Conservation (phyloP, 1,284 basidiomycete species). For the Cryptococcus sp. region DNA sequence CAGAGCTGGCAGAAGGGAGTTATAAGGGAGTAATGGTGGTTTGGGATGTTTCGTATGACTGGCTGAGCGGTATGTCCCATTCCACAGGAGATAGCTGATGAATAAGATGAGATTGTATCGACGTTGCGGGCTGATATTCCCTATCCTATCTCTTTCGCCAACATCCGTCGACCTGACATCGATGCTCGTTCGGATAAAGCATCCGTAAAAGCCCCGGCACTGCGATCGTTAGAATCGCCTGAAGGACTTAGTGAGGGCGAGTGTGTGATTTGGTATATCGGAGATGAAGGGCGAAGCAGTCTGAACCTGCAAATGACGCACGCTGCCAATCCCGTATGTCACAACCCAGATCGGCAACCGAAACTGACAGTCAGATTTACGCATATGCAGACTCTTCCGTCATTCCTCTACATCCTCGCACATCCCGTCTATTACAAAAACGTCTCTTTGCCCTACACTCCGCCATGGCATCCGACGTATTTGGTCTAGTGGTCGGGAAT, state of each 20-base stretch:
- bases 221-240: conserved; percentile 39
- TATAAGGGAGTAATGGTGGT: conserved; percentile 56
- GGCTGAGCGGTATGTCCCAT: conserved; percentile 56
- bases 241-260: conserved; percentile 37
- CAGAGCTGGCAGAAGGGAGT: conserved; percentile 18
- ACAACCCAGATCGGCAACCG: not conserved
- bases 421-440: conserved; percentile 84
- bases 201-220: conserved; percentile 29
- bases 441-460: conserved; percentile 84
- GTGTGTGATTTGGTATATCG: conserved; percentile 69
- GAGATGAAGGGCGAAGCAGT: conserved; percentile 72
- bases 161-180: conserved; percentile 8
- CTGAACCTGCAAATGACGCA: conserved; percentile 85
- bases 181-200: not conserved
- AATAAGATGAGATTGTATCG: conserved; percentile 27
- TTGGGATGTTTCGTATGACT: conserved; percentile 78
- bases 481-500: conserved; percentile 92
- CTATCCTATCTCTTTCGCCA: conserved; percentile 31
- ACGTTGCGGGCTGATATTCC: conserved; percentile 13
- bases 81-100: too few relatives aligned
- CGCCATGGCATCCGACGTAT: conserved; percentile 86
- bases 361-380: conserved; percentile 10
- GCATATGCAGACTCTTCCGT: conserved; percentile 63
- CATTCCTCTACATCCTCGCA: conserved; percentile 59
- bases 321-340: conserved; percentile 50